Evolutionary conservation across 495 filamentous ascomycete species (phyloP).

Genomic region (Penicillium bialowiezense): DNA sequence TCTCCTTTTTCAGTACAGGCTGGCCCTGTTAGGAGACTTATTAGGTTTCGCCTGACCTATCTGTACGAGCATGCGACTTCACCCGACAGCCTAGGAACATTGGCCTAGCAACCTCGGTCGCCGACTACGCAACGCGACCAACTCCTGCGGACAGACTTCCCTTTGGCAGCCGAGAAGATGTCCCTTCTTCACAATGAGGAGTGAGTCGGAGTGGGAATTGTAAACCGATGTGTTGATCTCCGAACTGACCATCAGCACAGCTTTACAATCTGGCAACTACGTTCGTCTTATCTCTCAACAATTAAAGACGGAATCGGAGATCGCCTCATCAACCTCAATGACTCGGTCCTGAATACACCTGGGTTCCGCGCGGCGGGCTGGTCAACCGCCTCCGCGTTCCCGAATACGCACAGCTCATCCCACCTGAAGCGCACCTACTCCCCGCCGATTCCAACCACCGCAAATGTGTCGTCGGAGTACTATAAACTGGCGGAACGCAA

Average conservation of each 20-base stretch:
- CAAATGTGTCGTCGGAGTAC: constrained; percentile 74
- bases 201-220: constrained; percentile 49
- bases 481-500: constrained; percentile 47
- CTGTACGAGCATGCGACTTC: constrained; percentile 14
- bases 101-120: constrained; percentile 3
- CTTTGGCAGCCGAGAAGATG: constrained; percentile 50
- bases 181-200: constrained; percentile 96
- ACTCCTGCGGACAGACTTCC: neutral
- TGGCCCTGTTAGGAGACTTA: constrained; percentile 33
- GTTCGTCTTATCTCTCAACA: constrained; percentile 83
- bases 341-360: constrained; percentile 85
- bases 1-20: constrained; percentile 23
- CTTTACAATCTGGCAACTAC: constrained; percentile 89
- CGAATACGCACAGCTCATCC: constrained; percentile 37
- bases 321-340: constrained; percentile 88
- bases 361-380: constrained; percentile 95
- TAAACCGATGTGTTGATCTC: neutral
- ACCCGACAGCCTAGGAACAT: neutral
- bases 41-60: constrained; percentile 10
- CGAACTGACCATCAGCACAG: constrained; percentile 44
- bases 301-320: constrained; percentile 96
- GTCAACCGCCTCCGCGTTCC: constrained; percentile 61
- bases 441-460: constrained; percentile 88
- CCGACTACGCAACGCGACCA: neutral
- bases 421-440: constrained; percentile 91